Conservation (phyloP, 2,329 filamentous ascomycete species). For the Orbilia quercus region DNA sequence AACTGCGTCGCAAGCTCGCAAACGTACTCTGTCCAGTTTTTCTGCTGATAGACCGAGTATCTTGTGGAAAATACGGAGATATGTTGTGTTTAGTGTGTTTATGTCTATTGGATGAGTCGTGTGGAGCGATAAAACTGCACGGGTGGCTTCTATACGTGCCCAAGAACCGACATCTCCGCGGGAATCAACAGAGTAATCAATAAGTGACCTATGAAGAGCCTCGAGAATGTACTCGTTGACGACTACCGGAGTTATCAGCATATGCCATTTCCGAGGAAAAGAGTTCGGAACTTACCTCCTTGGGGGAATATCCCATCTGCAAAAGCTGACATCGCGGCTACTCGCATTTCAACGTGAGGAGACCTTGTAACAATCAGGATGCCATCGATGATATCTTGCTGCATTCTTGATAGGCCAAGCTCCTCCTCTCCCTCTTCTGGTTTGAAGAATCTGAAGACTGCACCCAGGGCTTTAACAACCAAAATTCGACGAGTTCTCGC, state of each 20-base stretch:
- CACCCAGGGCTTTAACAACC: slow-evolving; percentile 58
- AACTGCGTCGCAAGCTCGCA: slow-evolving; percentile 71
- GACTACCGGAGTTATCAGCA: slow-evolving; percentile 26
- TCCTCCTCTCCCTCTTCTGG: slow-evolving; percentile 36
- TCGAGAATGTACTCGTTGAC: slow-evolving; percentile 43
- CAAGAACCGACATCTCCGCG: slow-evolving; percentile 90
- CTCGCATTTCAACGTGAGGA: slow-evolving; percentile 58
- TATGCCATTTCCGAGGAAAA: neutral
- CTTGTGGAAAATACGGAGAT: slow-evolving; percentile 43
- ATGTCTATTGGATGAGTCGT: slow-evolving; percentile 40
- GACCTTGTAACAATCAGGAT: slow-evolving; percentile 52
- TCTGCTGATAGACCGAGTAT: slow-evolving; percentile 79
- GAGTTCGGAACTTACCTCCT: slow-evolving; percentile 21
- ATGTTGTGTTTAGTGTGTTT: slow-evolving; percentile 47
- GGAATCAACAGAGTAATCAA: slow-evolving; percentile 91
- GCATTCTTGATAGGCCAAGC: slow-evolving; percentile 24
- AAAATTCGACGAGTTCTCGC: slow-evolving; percentile 49
- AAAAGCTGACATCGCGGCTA: slow-evolving; percentile 59
- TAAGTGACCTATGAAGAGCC: slow-evolving; percentile 67
- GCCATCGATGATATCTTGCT: slow-evolving; percentile 56
- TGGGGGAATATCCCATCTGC: slow-evolving; percentile 50
- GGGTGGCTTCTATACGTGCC: slow-evolving; percentile 81
- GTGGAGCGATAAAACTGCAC: slow-evolving; percentile 68
- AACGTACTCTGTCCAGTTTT: slow-evolving; percentile 87
- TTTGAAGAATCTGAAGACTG: slow-evolving; percentile 57